phyloP scores from a whole-genome alignment of 23 red algal genomes.

The Agarophyton chilense region DNA sequence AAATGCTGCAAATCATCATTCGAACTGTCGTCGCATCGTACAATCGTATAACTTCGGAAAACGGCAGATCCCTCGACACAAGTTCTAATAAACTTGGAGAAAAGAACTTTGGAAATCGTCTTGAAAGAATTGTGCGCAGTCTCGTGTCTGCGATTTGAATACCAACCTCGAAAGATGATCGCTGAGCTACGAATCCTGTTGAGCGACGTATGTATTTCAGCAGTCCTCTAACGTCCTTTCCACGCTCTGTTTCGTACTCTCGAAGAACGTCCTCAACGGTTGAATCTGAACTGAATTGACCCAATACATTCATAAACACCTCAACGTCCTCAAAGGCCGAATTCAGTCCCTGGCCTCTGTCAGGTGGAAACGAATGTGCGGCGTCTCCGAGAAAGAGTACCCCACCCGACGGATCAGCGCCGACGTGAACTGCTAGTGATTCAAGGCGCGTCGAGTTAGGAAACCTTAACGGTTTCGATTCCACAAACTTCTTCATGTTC shows the following conservation, averaged over 20 bases:
- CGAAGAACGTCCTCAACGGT: slow-evolving; percentile 28
- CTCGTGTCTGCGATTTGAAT: neutral
- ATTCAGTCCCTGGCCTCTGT: slow-evolving; percentile 53
- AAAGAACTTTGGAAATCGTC: neutral
- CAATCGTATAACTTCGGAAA: neutral
- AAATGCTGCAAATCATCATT: neutral
- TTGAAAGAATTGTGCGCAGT: neutral
- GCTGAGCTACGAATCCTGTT: neutral
- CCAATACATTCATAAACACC: slow-evolving; percentile 28
- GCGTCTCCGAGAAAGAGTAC: slow-evolving; percentile 63
- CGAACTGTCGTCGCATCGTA: neutral
- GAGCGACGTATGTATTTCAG: neutral
- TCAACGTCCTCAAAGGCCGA: slow-evolving; percentile 54
- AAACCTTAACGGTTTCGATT: neutral
- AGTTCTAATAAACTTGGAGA: neutral
- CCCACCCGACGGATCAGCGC: neutral
- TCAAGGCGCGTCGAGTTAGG: neutral
- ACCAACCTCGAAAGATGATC: neutral
- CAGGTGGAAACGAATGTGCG: slow-evolving; percentile 68
- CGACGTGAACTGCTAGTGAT: slow-evolving; percentile 30
- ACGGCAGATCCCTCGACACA: neutral
- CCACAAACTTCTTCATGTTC: slow-evolving; percentile 63
- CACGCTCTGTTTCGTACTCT: slow-evolving; percentile 42
- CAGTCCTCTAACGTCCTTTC: slow-evolving; percentile 33
- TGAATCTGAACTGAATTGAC: neutral